A percentile compares a stretch with the other conserved stretches of the same genome.
phyloP scores from a whole-genome alignment of 805 yeast species.

The Kodamaea leandrae region DNA sequence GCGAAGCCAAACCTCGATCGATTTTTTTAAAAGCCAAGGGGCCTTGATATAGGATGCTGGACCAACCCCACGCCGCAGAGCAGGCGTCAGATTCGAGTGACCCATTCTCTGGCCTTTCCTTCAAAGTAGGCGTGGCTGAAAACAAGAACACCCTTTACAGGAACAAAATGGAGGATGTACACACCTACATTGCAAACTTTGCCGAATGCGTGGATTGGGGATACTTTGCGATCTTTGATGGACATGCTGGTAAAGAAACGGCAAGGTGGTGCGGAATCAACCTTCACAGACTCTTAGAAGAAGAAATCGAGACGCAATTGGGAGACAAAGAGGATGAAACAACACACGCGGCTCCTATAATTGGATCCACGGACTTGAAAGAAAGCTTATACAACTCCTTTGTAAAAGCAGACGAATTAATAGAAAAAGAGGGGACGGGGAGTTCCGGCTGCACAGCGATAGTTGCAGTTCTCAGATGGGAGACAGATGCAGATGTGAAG shows the following conservation, averaged over 20 bases:
- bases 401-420: constrained; percentile 67
- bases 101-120: constrained; percentile 61
- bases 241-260: constrained; percentile 92
- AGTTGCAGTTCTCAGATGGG: constrained; percentile 89
- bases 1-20: no score
- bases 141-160: constrained; percentile 79
- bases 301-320: constrained; percentile 37
- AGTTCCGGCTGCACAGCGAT: constrained; percentile 95
- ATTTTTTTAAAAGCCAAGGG: background rate
- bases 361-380: constrained; percentile 49
- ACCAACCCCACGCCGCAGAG: constrained; percentile 1
- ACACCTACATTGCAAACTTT: constrained; percentile 86
- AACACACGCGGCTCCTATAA: constrained; percentile 17
- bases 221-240: constrained; percentile 92
- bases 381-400: constrained; percentile 69
- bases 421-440: constrained; percentile 59
- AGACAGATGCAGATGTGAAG: constrained; percentile 29
- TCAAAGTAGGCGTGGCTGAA: constrained; percentile 88
- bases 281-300: constrained; percentile 67
- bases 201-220: constrained; percentile 93
- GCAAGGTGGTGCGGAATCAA: constrained; percentile 94
- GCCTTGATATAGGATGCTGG: background rate
- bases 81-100: constrained; percentile 17
- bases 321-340: constrained; percentile 6
- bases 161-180: constrained; percentile 94